Conservation (phyloP, 116 monocot species). For the Cymodocea nodosa region DNA sequence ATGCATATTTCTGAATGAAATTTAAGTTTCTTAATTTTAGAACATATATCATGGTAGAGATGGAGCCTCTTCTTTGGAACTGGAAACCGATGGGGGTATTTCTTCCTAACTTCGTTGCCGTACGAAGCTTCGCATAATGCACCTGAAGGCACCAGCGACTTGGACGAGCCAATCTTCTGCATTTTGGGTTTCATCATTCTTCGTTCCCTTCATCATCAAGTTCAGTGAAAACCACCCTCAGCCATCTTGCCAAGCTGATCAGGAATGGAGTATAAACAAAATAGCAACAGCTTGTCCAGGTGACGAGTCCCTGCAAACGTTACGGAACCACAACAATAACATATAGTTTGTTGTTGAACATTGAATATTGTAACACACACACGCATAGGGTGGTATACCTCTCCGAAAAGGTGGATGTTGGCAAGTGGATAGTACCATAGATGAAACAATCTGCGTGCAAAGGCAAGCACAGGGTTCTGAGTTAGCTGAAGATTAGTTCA, state of each 20-base stretch:
- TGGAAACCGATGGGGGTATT: too few relatives aligned
- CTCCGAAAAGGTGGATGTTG: conserved; percentile 49
- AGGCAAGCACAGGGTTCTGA: background rate
- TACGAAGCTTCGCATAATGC: too few relatives aligned
- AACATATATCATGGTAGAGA: too few relatives aligned
- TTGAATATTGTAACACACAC: too few relatives aligned
- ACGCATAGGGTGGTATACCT: too few relatives aligned
- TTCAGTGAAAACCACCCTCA: conserved; percentile 17
- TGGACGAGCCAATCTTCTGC: background rate
- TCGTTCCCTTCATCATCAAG: background rate
- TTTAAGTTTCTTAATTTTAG: too few relatives aligned
- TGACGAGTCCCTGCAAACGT: conserved; percentile 53
- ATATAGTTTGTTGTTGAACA: too few relatives aligned
- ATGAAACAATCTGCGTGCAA: conserved; percentile 31
- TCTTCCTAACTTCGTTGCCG: too few relatives aligned
- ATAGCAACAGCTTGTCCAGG: conserved; percentile 70
- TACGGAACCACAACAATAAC: background rate
- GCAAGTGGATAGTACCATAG: conserved; percentile 64
- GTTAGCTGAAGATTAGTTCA: background rate
- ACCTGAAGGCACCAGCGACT: too few relatives aligned
- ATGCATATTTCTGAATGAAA: too few relatives aligned
- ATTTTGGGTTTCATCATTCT: background rate
- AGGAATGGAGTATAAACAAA: conserved; percentile 72
- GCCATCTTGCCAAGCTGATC: conserved; percentile 36
- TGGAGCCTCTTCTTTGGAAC: too few relatives aligned